A percentile compares a stretch with the other conserved stretches of the same genome.
Evolutionary conservation across 768 basidiomycete genomes (phyloP).

Genomic region (Polyporus arcularius): DNA sequence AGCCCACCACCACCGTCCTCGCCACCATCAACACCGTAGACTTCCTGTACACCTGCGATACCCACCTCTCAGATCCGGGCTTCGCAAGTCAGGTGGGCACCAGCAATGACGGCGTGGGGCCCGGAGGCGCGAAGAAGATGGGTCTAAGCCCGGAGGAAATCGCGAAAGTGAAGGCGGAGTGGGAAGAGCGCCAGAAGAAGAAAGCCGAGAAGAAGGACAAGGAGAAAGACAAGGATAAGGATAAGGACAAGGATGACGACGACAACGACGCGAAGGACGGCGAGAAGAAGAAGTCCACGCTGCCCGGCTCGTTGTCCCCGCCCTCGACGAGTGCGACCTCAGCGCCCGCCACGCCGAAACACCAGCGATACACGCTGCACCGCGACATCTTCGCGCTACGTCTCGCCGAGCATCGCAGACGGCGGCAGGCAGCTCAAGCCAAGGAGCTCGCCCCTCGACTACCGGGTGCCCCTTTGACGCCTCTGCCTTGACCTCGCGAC

Average conservation of each 20-base stretch:
- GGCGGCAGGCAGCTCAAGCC: constrained; percentile 63
- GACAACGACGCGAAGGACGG: constrained; percentile 38
- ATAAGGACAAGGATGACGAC: constrained; percentile 39
- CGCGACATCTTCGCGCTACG: constrained; percentile 83
- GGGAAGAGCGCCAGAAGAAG: constrained; percentile 70
- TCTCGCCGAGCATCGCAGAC: constrained; percentile 69
- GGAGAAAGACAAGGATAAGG: constrained; percentile 48
- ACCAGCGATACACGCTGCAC: constrained; percentile 81
- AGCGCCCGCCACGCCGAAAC: constrained; percentile 43
- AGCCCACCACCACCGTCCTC: constrained; percentile 81
- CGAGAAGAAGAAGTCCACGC: constrained; percentile 22
- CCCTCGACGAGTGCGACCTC: constrained; percentile 33
- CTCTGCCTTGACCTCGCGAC: constrained; percentile 18
- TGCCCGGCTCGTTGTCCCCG: constrained; percentile 32
- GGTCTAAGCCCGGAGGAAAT: constrained; percentile 68
- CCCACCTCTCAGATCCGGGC: constrained; percentile 78
- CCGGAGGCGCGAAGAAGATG: constrained; percentile 37
- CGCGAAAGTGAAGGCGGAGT: constrained; percentile 75
- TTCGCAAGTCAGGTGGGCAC: constrained; percentile 61
- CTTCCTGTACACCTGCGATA: constrained; percentile 82
- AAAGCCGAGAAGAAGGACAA: constrained; percentile 60
- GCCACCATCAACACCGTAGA: constrained; percentile 82
- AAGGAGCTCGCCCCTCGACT: constrained; percentile 72
- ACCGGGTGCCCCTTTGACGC: constrained; percentile 55
- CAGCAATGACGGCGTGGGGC: constrained; percentile 33